Percentiles rank a stretch among this genome's conserved stretches.
Evolutionary conservation across 148 eudicot species (phyloP).

Genomic region (Nepenthes gracilis): DNA sequence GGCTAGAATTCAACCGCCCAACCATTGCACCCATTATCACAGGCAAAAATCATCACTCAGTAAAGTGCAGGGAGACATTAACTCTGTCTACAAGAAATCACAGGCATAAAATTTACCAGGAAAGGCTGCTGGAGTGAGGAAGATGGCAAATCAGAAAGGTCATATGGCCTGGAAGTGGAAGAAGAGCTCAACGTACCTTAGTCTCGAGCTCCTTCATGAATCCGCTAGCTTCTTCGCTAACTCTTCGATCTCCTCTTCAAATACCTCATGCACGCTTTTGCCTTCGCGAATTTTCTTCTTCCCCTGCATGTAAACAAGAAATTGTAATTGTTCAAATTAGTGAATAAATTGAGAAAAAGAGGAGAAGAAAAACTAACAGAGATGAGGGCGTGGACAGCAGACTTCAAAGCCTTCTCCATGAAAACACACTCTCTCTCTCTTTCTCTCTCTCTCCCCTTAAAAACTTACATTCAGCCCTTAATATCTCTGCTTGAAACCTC

Average conservation of each 20-base stretch:
- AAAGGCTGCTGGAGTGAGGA: constrained; percentile 19
- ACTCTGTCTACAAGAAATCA: neutral
- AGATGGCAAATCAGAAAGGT: constrained; percentile 31
- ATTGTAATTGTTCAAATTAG: neutral
- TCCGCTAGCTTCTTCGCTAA: constrained; percentile 46
- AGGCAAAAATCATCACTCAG: too few species aligned
- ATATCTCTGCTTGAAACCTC: constrained; percentile 71
- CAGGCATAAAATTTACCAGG: constrained; percentile 27
- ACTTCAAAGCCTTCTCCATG: constrained; percentile 42
- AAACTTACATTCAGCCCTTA: constrained; percentile 76
- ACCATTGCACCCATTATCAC: too few species aligned
- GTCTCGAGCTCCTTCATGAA: constrained; percentile 28
- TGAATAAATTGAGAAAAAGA: neutral
- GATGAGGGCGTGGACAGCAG: constrained; percentile 48
- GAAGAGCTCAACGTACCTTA: constrained; percentile 36
- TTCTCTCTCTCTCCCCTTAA: constrained; percentile 63
- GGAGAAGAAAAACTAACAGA: constrained; percentile 32
- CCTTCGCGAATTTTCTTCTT: constrained; percentile 63
- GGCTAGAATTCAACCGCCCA: too few species aligned
- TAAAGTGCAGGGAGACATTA: neutral
- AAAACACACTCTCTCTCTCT: constrained; percentile 40
- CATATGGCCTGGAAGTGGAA: constrained; percentile 48
- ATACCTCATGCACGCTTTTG: constrained; percentile 23
- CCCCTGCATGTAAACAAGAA: constrained; percentile 28
- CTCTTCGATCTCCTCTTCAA: constrained; percentile 63